These are phyloP conservation scores for Magnolia officinalis DNA, from an alignment of 164 flowering plant species.

Conservation along the genomic window DNA sequence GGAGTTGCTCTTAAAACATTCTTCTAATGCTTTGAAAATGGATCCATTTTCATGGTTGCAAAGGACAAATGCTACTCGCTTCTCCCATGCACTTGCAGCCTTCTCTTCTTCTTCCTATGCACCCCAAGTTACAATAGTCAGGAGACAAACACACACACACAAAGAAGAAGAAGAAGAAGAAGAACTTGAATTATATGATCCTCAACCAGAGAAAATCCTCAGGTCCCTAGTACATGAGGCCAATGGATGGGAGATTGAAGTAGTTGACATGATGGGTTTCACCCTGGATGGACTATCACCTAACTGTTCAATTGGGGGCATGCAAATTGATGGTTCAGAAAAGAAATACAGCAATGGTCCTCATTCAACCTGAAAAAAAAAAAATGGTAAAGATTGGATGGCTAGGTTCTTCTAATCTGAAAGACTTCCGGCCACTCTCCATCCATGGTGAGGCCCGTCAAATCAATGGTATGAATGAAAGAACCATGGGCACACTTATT, in stretches of 20 bases:
- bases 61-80: slow-evolving; percentile 62
- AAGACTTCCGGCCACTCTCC: no score
- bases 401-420: no score
- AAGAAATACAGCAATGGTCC: no score
- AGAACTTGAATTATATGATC: neutral
- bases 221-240: neutral
- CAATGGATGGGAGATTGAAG: neutral
- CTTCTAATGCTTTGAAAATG: slow-evolving; percentile 65
- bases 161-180: neutral
- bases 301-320: no score
- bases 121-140: neutral
- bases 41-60: slow-evolving; percentile 70
- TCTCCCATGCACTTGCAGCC: slow-evolving; percentile 57
- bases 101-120: slow-evolving; percentile 59
- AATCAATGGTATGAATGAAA: no score
- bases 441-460: no score
- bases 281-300: no score
- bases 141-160: neutral
- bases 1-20: slow-evolving; percentile 62
- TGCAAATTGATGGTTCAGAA: no score
- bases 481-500: no score
- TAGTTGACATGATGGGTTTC: neutral
- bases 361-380: no score
- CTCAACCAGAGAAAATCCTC: neutral
- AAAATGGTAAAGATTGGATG: no score